Conservation (phyloP, 148 eudicot species). For the Hydrangea macrophylla region DNA sequence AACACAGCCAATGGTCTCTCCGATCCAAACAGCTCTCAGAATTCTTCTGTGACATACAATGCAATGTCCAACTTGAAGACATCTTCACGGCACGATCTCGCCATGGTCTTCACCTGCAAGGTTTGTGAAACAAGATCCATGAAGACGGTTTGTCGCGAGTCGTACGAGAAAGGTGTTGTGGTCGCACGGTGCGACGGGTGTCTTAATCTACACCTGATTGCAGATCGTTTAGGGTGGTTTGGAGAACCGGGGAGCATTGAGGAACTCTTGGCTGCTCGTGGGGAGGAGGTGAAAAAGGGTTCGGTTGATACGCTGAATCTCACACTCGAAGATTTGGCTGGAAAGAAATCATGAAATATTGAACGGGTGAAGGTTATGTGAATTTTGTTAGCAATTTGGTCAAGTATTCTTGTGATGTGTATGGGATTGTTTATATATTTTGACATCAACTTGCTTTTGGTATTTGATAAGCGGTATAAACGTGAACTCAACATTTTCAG, state of each 20-base stretch:
- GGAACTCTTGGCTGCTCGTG: constrained; percentile 76
- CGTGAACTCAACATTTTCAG: too few relatives aligned
- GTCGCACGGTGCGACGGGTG: constrained; percentile 88
- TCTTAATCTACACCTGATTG: constrained; percentile 72
- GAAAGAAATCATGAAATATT: constrained; percentile 34
- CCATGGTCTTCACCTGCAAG: constrained; percentile 79
- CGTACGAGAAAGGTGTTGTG: constrained; percentile 87
- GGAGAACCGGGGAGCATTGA: constrained; percentile 77
- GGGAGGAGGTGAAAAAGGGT: constrained; percentile 71
- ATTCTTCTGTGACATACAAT: constrained; percentile 22
- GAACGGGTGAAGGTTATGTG: constrained; percentile 3
- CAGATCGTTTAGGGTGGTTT: constrained; percentile 79
- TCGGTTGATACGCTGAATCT: constrained; percentile 60
- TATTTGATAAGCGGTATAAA: too few relatives aligned
- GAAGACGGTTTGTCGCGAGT: constrained; percentile 74
- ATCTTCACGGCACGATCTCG: constrained; percentile 79
- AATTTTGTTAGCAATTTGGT: background rate
- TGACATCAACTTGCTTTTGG: too few relatives aligned
- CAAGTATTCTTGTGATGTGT: too few relatives aligned
- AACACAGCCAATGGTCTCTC: constrained; percentile 17
- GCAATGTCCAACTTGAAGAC: constrained; percentile 49
- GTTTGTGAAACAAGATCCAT: constrained; percentile 77
- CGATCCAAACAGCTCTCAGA: constrained; percentile 10
- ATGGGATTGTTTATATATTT: too few relatives aligned
- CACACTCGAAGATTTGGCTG: constrained; percentile 82